Evolutionary conservation across 176 grass and related monocot species (phyloP).

Genomic region (Calamus simplicifolius): DNA sequence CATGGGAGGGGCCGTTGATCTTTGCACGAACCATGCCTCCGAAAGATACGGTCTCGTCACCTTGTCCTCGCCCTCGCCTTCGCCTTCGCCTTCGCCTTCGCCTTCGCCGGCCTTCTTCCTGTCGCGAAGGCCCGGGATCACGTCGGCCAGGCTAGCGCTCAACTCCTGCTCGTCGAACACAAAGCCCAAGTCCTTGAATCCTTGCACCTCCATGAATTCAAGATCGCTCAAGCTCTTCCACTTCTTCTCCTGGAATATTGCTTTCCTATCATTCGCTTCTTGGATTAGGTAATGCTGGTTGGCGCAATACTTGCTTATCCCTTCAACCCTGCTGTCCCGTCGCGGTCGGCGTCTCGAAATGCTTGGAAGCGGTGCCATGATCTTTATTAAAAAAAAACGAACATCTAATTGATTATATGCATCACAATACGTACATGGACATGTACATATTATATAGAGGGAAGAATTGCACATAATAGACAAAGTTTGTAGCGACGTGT

Average conservation of each 20-base stretch:
- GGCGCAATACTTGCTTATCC: too few relatives aligned
- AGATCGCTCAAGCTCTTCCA: constrained; percentile 63
- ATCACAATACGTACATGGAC: too few relatives aligned
- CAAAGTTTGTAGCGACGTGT: too few relatives aligned
- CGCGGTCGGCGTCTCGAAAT: constrained; percentile 5
- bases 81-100: neutral
- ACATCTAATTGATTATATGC: too few relatives aligned
- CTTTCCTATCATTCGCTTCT: constrained; percentile 4
- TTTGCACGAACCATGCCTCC: constrained; percentile 50
- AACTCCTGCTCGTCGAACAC: constrained; percentile 61
- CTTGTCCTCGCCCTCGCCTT: neutral
- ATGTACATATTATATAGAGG: too few relatives aligned
- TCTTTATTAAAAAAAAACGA: neutral
- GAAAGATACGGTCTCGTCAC: constrained; percentile 48
- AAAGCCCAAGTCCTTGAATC: constrained; percentile 89
- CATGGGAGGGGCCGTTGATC: constrained; percentile 22
- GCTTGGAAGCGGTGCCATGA: neutral
- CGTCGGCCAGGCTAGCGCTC: constrained; percentile 31
- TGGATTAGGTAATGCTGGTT: neutral
- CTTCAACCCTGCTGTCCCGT: neutral
- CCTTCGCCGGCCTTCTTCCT: constrained; percentile 6
- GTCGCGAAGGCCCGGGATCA: constrained; percentile 57
- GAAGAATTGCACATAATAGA: too few relatives aligned
- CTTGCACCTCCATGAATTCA: constrained; percentile 83
- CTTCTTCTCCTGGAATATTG: constrained; percentile 44